Evolutionary conservation across 495 filamentous ascomycete genomes (phyloP).

Genomic region (Hypoxylon fuscum): DNA sequence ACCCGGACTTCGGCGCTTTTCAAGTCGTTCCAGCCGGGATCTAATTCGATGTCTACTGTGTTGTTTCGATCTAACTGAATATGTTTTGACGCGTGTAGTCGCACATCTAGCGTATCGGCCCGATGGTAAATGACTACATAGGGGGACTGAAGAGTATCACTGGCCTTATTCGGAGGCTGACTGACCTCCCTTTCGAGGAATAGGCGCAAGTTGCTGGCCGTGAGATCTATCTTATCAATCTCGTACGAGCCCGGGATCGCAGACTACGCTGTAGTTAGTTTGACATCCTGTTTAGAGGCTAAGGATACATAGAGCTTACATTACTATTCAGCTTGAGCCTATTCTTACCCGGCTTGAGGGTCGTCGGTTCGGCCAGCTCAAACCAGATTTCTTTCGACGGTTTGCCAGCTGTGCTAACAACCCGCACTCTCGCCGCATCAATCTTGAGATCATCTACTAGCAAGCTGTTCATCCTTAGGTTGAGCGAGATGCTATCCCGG

Average conservation of each 20-base stretch:
- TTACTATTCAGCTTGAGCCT: constrained; percentile 60
- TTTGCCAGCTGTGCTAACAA: constrained; percentile 60
- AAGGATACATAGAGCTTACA: constrained; percentile 45
- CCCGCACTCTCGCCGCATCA: constrained; percentile 70
- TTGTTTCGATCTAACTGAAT: constrained; percentile 82
- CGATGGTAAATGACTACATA: constrained; percentile 58
- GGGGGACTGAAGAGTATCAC: constrained; percentile 51
- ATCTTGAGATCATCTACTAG: constrained; percentile 75
- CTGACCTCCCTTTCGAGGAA: constrained; percentile 63
- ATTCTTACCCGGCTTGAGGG: constrained; percentile 64
- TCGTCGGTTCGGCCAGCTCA: constrained; percentile 52
- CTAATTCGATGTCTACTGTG: constrained; percentile 75
- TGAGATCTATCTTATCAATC: constrained; percentile 75
- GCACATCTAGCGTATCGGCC: constrained; percentile 57
- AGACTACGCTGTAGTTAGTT: constrained; percentile 39
- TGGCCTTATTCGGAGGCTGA: constrained; percentile 53
- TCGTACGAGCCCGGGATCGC: constrained; percentile 79
- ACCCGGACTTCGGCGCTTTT: constrained; percentile 73
- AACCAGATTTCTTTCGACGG: constrained; percentile 72
- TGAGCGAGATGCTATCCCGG: constrained; percentile 80
- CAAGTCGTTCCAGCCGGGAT: constrained; percentile 81
- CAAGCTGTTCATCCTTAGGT: constrained; percentile 74
- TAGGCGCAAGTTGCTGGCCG: constrained; percentile 74
- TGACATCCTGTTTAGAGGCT: background rate
- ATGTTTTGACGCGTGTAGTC: constrained; percentile 57